Conservation (phyloP, 2,329 filamentous ascomycete genomes). For the Fusarium veterinarium region DNA sequence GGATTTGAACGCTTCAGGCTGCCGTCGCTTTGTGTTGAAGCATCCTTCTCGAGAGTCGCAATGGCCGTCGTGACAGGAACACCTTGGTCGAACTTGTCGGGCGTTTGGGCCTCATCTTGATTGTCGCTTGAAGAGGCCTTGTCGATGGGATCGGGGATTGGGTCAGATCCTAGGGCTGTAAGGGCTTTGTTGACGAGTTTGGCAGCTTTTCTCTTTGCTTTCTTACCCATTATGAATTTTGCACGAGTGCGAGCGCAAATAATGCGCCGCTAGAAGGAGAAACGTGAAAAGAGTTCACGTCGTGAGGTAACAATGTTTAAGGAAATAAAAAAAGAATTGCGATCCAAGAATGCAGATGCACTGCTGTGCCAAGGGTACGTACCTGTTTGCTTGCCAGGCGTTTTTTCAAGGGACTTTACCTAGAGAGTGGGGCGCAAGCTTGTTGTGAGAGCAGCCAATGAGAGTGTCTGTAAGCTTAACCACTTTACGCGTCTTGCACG, state of each 20-base stretch:
- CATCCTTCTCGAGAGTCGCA: slow-evolving; percentile 20
- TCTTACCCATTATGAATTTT: slow-evolving; percentile 42
- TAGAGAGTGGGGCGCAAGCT: background rate
- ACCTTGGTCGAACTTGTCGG: slow-evolving; percentile 15
- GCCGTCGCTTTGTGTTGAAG: slow-evolving; percentile 48
- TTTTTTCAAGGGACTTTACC: background rate
- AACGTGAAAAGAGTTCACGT: background rate
- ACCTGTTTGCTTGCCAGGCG: background rate
- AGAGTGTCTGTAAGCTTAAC: background rate
- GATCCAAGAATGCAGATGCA: slow-evolving; percentile 4
- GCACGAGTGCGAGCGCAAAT: slow-evolving; percentile 16
- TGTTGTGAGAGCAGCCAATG: slow-evolving; percentile 3
- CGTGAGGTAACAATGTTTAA: slow-evolving; percentile 8
- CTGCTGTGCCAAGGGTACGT: slow-evolving; percentile 32
- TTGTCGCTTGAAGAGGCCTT: slow-evolving; percentile 10
- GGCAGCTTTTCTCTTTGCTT: slow-evolving; percentile 30
- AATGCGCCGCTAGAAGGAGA: slow-evolving; percentile 18
- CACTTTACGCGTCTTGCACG: slow-evolving; percentile 3
- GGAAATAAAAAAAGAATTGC: slow-evolving; percentile 23
- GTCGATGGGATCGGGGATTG: slow-evolving; percentile 9
- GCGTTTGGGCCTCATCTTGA: slow-evolving; percentile 13
- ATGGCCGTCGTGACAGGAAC: slow-evolving; percentile 9
- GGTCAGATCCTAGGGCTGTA: slow-evolving; percentile 32
- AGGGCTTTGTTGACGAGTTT: slow-evolving; percentile 28
- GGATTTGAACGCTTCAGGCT: slow-evolving; percentile 63